Percentiles rank a stretch among this genome's conserved stretches.
Conservation (phyloP, 768 basidiomycete species). For the Kondoa malvinella region DNA sequence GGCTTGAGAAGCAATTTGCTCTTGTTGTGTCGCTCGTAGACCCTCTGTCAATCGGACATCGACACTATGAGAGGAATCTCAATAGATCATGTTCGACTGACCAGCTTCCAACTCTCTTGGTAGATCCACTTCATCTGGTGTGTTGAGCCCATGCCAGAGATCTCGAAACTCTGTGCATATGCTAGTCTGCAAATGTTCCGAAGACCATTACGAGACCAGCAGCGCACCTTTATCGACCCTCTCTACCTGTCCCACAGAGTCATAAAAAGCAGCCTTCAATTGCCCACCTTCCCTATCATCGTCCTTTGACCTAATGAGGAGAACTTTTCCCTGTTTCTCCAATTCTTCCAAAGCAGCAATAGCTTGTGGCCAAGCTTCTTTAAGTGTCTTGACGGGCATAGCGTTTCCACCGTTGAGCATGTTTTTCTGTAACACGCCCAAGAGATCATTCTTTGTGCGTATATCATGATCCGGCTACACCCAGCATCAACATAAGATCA, state of each 20-base stretch:
- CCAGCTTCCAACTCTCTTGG: constrained; percentile 58
- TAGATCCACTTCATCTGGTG: constrained; percentile 71
- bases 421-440: constrained; percentile 71
- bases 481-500: not conserved
- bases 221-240: constrained; percentile 59
- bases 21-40: constrained; percentile 46
- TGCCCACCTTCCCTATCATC: constrained; percentile 21
- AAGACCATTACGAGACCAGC: not conserved
- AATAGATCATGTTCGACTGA: constrained; percentile 29
- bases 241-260: constrained; percentile 20
- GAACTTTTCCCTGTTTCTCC: constrained; percentile 71
- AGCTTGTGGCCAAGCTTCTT: constrained; percentile 83
- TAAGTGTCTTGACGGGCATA: constrained; percentile 61
- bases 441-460: constrained; percentile 60
- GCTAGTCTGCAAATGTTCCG: not conserved
- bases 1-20: constrained; percentile 41
- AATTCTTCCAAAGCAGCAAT: constrained; percentile 68
- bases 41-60: constrained; percentile 1
- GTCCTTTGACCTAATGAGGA: constrained; percentile 68
- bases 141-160: constrained; percentile 67
- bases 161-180: constrained; percentile 55
- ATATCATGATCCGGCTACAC: constrained; percentile 68
- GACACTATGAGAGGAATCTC: not conserved
- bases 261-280: constrained; percentile 27
- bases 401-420: constrained; percentile 71